Evolutionary conservation across 306 rosid species (phyloP), one percentile per base, ranked within the genome.

Genomic region (Notholithocarpus densiflorus): DNA sequence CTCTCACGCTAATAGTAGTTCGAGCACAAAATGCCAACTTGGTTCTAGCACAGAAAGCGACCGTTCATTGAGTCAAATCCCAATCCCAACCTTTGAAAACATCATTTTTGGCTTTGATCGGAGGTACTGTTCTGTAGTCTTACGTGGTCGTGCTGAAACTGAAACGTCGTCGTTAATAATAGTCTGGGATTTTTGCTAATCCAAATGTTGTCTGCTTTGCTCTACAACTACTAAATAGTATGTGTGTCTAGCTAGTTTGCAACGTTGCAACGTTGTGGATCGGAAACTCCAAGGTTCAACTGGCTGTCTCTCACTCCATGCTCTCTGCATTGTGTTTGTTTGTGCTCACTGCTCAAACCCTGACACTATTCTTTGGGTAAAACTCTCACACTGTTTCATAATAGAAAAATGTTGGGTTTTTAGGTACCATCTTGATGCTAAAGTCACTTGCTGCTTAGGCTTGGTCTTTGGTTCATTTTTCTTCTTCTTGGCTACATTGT

Each of bases 291-390:
- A 68, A 34, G 72, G 71, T 32, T 66, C 51, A 66, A 3, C 52
- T 32, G 8, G 8, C 71, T 65, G 51, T 66, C 51, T 66, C 14
- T 32, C 26, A 2, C 72, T 68, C 27, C 9, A 3, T 32, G 52
- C 15, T 48, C 52, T 68, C 6, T 32, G 52, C 43, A 7, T 68
- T 68, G 75, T 73, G 45, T 45, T 75, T 73, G 68, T 54, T 14
- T 23, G 69, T 65, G 27, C 27, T 75, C 80, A 72, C 68, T 75
- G 37, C 27, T 71, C 77, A 75, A 72, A 72, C 29, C 51, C 11
- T 37, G 65, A 74, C 59, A 70, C n/a, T n/a, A 26, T 66, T 76
- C 24, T 73, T 45, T 53, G 3, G 77, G 51, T 54, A 34, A 68
- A 23, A 68, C n/a, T 15, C 72, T 68, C 21, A 19, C 19, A 5